Evolutionary conservation across 495 filamentous ascomycete species (phyloP).

Genomic region (Aspergillus saccharolyticus): DNA sequence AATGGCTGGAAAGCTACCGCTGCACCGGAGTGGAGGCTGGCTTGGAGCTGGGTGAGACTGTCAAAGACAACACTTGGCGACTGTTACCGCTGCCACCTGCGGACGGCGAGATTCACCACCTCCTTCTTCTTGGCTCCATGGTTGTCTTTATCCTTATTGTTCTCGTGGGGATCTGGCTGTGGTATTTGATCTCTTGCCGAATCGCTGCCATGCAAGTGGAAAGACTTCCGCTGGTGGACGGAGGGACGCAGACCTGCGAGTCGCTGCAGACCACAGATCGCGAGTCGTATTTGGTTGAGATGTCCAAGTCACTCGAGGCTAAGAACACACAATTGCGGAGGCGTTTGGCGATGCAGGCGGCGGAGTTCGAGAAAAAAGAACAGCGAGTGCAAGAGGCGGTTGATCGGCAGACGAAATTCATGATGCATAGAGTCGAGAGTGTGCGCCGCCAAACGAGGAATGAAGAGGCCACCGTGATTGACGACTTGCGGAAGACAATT

Average conservation of each 20-base stretch:
- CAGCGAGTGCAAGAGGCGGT: not conserved
- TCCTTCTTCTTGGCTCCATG: slow-evolving; percentile 2
- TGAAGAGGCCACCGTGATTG: not conserved
- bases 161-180: not conserved
- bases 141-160: not conserved
- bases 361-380: not conserved
- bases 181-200: not conserved
- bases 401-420: not conserved
- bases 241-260: not conserved
- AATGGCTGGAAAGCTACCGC: slow-evolving; percentile 1
- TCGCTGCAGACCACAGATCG: not conserved
- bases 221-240: not conserved
- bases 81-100: not conserved
- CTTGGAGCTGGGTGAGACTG: not conserved
- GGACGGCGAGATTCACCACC: slow-evolving; percentile 8
- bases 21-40: slow-evolving; percentile 13
- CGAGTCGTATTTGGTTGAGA: not conserved
- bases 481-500: not conserved
- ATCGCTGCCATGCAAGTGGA: not conserved
- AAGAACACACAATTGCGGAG: not conserved
- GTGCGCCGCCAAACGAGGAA: not conserved
- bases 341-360: not conserved
- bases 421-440: not conserved
- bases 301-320: not conserved
- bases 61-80: not conserved